A percentile compares a stretch with the other conserved stretches of the same genome.
phyloP scores from a whole-genome alignment of 352 stramenopile species.

The Globisporangium nodosum region DNA sequence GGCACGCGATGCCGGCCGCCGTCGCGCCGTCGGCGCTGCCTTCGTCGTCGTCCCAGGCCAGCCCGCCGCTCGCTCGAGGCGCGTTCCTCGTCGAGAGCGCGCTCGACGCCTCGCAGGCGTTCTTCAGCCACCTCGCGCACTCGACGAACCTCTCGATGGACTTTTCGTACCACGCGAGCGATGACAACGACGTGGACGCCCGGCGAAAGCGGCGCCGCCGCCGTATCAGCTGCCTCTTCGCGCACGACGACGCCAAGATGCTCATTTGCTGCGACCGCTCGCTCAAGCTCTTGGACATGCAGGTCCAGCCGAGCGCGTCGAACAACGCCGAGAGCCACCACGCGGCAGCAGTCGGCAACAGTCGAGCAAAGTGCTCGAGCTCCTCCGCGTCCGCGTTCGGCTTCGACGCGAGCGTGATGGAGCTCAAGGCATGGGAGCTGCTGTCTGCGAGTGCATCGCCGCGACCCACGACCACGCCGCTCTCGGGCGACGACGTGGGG shows the following conservation, averaged over 20 bases:
- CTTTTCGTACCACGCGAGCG: constrained; percentile 49
- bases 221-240: constrained; percentile 62
- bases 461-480: constrained; percentile 25
- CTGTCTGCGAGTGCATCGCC: constrained; percentile 6
- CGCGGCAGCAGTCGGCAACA: background rate
- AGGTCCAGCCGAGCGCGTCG: constrained; percentile 6
- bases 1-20: constrained; percentile 44
- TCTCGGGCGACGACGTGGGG: constrained; percentile 7
- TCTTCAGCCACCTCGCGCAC: constrained; percentile 61
- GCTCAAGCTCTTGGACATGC: constrained; percentile 68
- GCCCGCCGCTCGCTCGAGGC: constrained; percentile 17
- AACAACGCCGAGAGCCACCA: background rate
- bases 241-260: constrained; percentile 57
- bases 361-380: constrained; percentile 12
- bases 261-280: constrained; percentile 52
- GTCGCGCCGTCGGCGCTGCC: constrained; percentile 15
- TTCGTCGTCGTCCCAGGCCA: constrained; percentile 16
- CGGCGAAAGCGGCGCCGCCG: constrained; percentile 45
- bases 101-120: constrained; percentile 59
- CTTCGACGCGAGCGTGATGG: constrained; percentile 54
- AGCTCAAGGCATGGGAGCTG: constrained; percentile 66
- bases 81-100: constrained; percentile 45
- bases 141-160: constrained; percentile 49
- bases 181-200: constrained; percentile 42
- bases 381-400: constrained; percentile 53